Base-by-base conservation (phyloP, 495 filamentous ascomycete species). In the Neurospora sp. region DNA sequence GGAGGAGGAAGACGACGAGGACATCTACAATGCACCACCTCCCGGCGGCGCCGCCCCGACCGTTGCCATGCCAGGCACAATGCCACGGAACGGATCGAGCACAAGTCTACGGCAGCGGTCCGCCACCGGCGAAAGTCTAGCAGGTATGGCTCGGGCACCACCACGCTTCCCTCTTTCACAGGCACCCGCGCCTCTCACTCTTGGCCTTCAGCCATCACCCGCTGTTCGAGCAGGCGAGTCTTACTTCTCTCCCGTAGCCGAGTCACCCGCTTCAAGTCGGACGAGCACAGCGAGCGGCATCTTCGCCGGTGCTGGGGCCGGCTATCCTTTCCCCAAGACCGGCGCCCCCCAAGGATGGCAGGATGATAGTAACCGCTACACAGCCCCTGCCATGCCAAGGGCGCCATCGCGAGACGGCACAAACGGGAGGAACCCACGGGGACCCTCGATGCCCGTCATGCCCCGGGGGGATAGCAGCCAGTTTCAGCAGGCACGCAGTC, bases 161-260 rank as follows among this genome's bases (percentile, higher is more conserved):
- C 87, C 90, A 61, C 87, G 92, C 69, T 93, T 92, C 80, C 89
- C 90, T 39, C 84, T 89, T 74, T 86, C 86, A n/a, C 84, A 89
- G 31, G 80, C 83, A 31, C 81, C 83, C 31, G 85, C 89, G 9
- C 81, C 87, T 16, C 83, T 95, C 37, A 91, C 88, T 44, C 80
- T 98, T 9, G 91, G 69, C 3, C 38, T 31, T 59, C 78, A 73
- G 61, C 78, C 75, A 71, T 87, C 78, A 78, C 82, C 81, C 74
- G 83, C 79, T 84, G 86, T 71, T 82, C 90, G 76, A 45, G 77
- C 70, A 20, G 86, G 86, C 37, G 89, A 91, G 68, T 97, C 94
- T 8, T 98, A 97, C 79, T 99, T 99, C 80, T 98, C 95, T 1
- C 96, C 96, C 1, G 87, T 89, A 10, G 87, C 86, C 14, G 94